phyloP scores from a whole-genome alignment of 805 yeast genomes.

The Metschnikowia drakensbergensis region DNA sequence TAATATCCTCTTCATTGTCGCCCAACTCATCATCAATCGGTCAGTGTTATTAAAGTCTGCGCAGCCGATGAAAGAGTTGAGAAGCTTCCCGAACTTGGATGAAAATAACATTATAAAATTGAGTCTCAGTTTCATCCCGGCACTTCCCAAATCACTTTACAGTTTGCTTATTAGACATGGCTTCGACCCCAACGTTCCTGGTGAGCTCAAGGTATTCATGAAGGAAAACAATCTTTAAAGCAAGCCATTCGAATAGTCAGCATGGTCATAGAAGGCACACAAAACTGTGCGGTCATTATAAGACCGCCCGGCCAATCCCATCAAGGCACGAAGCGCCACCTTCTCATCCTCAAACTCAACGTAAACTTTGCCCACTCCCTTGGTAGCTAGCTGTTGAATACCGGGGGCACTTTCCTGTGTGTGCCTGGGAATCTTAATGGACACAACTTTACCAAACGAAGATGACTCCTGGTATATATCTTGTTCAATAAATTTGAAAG shows the following conservation, averaged over 20 bases:
- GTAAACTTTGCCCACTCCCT: slow-evolving; percentile 71
- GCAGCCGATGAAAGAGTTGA: slow-evolving; percentile 70
- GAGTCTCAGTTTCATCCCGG: slow-evolving; percentile 74
- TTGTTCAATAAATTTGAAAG: slow-evolving; percentile 45
- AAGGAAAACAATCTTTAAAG: slow-evolving; percentile 16
- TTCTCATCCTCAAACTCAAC: slow-evolving; percentile 56
- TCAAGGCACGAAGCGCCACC: slow-evolving; percentile 52
- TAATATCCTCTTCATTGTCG: slow-evolving; percentile 79
- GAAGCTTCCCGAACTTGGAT: slow-evolving; percentile 69
- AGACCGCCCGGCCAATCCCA: slow-evolving; percentile 59
- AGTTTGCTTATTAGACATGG: slow-evolving; percentile 62
- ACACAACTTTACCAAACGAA: slow-evolving; percentile 49
- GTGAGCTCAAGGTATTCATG: slow-evolving; percentile 24
- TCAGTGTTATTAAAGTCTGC: slow-evolving; percentile 52
- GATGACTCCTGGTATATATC: slow-evolving; percentile 51
- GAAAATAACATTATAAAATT: slow-evolving; percentile 73
- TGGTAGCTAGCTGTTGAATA: slow-evolving; percentile 33
- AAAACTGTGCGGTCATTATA: slow-evolving; percentile 69
- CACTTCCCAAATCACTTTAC: slow-evolving; percentile 64
- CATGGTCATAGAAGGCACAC: slow-evolving; percentile 57
- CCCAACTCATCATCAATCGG: slow-evolving; percentile 72
- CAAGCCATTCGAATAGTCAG: slow-evolving; percentile 49
- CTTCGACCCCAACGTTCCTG: slow-evolving; percentile 45
- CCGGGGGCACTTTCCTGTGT: slow-evolving; percentile 46
- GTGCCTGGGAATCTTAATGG: slow-evolving; percentile 61